Evolutionary conservation across 1,139 yeast genomes (phyloP), one percentile per base, ranked within the genome.

Genomic region (Blastobotrys serpentis): DNA sequence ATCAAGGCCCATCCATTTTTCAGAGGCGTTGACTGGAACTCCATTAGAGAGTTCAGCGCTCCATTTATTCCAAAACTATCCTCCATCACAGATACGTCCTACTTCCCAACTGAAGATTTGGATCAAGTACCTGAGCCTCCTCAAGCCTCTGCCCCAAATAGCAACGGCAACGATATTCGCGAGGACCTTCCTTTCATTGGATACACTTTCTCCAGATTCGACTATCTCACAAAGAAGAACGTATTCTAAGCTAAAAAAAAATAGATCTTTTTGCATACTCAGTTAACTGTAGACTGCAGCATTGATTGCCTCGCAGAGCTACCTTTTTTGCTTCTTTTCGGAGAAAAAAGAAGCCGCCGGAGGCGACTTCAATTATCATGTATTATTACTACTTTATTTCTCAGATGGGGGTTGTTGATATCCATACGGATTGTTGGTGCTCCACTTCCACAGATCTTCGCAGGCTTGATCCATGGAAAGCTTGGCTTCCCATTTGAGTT

Each of bases 171-270:
- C 66, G 95, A 86, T 62, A 95, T 86, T 56, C 74, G 75, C 50
- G 89, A 88, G 66, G 97, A 90, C 60, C 73, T 92, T 64, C 98
- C 98, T 45, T 92, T 92, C 66, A 92, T 92, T 63, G 98, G 98
- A 1, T 92, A 92, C 70, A 92, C 98, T 0, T 92, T 87, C 66
- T 86, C 96, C 37, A 76, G 98, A 61, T 92, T 92, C 66, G 98
- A 89, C 68, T 88, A 89, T 65, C 75, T 90, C 54, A 89, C 98
- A 2, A 74, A 89, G 59, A 87, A 87, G 68, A 87, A 88, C 67
- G 96, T 95, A 5, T 67, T 87, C 51, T 84, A 72, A 29, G 4
- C 50, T 36, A 13, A 22, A 14, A 29, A 10, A 18, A 36, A 29
- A 23, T n/a, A 14, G 19, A 13, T 16, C n/a, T 32, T 14, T 32